Percentiles rank a stretch among this genome's conserved stretches.
Conservation (phyloP, 2,329 filamentous ascomycete species). For the Teratosphaeria gauchensis region DNA sequence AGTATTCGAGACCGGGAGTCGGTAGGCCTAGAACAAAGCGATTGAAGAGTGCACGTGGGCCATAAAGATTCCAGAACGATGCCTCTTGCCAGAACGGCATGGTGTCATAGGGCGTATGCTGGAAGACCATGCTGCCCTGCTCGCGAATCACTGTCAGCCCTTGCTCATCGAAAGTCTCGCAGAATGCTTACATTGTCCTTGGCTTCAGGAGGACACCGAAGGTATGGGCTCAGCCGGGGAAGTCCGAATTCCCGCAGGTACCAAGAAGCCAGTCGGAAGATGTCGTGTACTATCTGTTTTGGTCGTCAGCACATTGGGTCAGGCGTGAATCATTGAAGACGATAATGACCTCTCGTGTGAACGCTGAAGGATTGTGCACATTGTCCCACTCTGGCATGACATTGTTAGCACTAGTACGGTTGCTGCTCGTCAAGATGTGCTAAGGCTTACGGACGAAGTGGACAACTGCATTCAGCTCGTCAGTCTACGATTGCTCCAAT, state of each 20-base stretch:
- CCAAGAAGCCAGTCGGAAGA: not conserved
- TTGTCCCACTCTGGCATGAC: not conserved
- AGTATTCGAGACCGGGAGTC: not conserved
- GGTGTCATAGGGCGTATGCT: not conserved
- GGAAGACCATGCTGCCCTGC: not conserved
- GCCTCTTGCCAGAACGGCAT: not conserved
- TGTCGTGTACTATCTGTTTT: not conserved
- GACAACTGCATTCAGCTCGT: not conserved
- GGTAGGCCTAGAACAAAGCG: not conserved
- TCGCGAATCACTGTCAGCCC: not conserved
- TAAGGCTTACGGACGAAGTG: not conserved
- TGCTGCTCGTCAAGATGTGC: not conserved
- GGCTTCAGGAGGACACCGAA: not conserved
- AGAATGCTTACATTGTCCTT: not conserved
- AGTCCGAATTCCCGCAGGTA: not conserved
- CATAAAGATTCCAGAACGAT: not conserved
- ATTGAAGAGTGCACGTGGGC: not conserved
- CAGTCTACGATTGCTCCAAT: not conserved
- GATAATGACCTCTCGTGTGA: not conserved
- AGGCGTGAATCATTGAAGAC: too few species aligned
- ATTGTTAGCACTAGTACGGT: not conserved
- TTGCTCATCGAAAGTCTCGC: not conserved
- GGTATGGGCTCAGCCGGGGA: not conserved
- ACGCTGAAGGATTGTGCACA: not conserved
- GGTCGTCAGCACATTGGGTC: too few species aligned